These are phyloP conservation scores for Phytophthora nicotianae DNA, from an alignment of 352 stramenopile species.

Conservation along the genomic window DNA sequence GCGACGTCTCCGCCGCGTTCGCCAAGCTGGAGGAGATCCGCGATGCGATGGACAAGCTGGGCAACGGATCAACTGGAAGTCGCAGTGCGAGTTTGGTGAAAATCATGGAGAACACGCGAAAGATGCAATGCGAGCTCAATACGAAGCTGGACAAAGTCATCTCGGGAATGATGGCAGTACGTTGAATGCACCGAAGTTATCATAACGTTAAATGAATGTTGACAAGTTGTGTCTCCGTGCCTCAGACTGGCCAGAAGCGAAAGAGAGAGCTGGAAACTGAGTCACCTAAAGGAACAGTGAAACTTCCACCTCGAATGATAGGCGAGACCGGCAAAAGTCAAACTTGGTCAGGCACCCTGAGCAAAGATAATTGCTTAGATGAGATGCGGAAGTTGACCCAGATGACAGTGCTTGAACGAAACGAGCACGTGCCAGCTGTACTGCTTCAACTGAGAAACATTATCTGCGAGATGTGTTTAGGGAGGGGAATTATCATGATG, in stretches of 20 bases:
- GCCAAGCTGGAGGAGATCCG: conserved; percentile 9
- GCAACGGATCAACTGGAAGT: not conserved
- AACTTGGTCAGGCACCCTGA: not conserved
- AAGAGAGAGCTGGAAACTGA: not conserved
- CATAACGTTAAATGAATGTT: not conserved
- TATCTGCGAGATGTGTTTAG: not conserved
- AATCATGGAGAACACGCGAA: not conserved
- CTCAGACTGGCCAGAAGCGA: not conserved
- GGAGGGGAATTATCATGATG: not conserved
- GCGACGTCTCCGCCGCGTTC: conserved; percentile 10
- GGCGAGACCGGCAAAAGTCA: not conserved
- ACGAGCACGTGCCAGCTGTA: not conserved
- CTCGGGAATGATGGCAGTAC: not conserved
- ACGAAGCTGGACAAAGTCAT: not conserved
- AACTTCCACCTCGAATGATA: not conserved
- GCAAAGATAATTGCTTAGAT: not conserved
- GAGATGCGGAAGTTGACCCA: conserved; percentile 1
- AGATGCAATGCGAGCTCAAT: conserved; percentile 1
- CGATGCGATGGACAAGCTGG: not conserved
- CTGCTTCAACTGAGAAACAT: not conserved
- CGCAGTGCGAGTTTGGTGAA: conserved; percentile 5
- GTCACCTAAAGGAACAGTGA: not conserved
- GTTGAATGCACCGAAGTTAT: not conserved
- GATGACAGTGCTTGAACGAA: not conserved
- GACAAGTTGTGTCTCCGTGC: not conserved